phyloP scores from a whole-genome alignment of 2,329 filamentous ascomycete species.

The Emergomyces orientalis region DNA sequence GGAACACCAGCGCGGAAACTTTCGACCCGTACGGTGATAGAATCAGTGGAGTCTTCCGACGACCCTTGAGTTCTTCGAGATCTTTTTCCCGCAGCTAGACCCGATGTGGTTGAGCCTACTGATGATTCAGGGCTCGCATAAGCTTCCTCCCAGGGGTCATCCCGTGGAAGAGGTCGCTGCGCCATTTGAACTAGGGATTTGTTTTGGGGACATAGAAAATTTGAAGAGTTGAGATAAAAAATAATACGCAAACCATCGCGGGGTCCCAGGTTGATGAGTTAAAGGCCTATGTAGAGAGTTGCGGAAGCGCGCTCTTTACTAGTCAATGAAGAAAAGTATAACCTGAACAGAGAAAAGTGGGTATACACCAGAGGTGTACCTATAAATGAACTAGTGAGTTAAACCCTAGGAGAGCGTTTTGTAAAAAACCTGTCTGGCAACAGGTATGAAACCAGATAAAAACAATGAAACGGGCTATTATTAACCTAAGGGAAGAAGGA shows the following conservation, averaged over 20 bases:
- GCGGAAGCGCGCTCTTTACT: not conserved
- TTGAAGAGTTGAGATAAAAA: not conserved
- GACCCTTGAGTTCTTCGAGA: not conserved
- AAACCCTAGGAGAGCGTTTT: too few relatives aligned
- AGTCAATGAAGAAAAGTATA: not conserved
- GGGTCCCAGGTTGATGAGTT: not conserved
- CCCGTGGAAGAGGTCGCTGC: not conserved
- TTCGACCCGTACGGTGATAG: not conserved
- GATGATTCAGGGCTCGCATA: not conserved
- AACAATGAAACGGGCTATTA: too few relatives aligned
- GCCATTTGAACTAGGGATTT: not conserved
- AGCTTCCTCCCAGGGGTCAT: not conserved
- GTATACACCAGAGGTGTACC: too few relatives aligned
- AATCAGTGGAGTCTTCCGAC: not conserved
- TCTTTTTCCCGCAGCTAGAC: not conserved
- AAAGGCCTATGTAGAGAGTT: not conserved
- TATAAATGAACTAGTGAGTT: too few relatives aligned
- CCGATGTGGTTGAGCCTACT: not conserved
- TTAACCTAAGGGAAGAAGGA: too few relatives aligned
- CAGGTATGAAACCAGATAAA: too few relatives aligned
- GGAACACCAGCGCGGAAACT: not conserved
- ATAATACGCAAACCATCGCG: not conserved
- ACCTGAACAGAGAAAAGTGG: too few relatives aligned
- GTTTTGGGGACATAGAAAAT: not conserved
- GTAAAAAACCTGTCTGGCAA: too few relatives aligned